Evolutionary conservation across 2,329 filamentous ascomycete genomes (phyloP).

Genomic region (Leptographium galeiforme): DNA sequence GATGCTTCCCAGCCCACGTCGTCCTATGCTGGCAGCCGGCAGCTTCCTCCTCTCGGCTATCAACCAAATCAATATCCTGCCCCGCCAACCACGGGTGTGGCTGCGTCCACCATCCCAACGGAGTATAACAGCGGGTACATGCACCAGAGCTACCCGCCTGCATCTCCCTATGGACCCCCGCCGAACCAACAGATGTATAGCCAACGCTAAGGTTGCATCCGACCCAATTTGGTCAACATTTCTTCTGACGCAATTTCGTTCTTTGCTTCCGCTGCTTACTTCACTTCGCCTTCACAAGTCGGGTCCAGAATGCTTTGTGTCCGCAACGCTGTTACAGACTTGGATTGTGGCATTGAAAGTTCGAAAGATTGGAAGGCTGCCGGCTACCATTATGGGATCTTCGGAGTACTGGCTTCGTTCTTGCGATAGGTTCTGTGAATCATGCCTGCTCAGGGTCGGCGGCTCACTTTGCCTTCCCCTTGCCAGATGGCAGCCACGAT

Average conservation of each 20-base stretch:
- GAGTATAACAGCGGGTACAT: constrained; percentile 43
- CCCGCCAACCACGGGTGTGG: constrained; percentile 40
- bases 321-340: neutral
- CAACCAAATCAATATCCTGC: constrained; percentile 53
- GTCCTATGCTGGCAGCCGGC: constrained; percentile 45
- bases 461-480: neutral
- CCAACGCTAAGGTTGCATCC: constrained; percentile 23
- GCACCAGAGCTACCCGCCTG: constrained; percentile 44
- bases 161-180: constrained; percentile 44
- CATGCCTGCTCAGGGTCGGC: neutral
- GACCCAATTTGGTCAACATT: neutral
- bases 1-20: constrained; percentile 41
- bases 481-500: neutral
- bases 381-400: neutral
- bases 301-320: neutral
- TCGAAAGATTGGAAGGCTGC: neutral
- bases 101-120: constrained; percentile 38
- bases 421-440: neutral
- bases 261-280: neutral
- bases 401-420: neutral
- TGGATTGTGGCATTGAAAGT: neutral
- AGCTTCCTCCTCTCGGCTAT: constrained; percentile 66
- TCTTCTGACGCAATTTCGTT: neutral
- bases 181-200: constrained; percentile 46
- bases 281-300: too few species aligned